phyloP scores from a whole-genome alignment of 83 land plant genomes.

The Isoetes engelmannii region DNA sequence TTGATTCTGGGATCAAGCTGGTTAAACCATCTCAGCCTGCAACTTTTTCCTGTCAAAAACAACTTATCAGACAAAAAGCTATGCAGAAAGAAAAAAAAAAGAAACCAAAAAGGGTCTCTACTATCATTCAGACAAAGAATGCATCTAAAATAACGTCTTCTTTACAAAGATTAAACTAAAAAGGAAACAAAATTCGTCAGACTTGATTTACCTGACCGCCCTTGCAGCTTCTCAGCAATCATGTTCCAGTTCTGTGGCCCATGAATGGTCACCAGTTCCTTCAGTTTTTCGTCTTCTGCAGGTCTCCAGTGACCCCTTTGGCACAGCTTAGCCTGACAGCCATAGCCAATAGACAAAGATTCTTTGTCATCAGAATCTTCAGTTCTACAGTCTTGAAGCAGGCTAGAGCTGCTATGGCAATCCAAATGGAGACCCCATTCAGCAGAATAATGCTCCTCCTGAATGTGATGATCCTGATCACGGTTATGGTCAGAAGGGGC shows the following conservation, averaged over 20 bases:
- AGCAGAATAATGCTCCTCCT: too few relatives aligned
- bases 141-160: too few relatives aligned
- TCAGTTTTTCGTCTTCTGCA: slow-evolving; percentile 43
- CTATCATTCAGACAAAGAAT: background rate
- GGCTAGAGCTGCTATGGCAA: too few relatives aligned
- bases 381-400: too few relatives aligned
- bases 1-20: slow-evolving; percentile 19
- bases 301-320: slow-evolving; percentile 53
- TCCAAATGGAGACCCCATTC: too few relatives aligned
- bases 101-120: background rate
- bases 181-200: background rate
- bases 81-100: background rate
- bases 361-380: too few relatives aligned
- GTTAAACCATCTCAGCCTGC: slow-evolving; percentile 17
- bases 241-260: slow-evolving; percentile 56
- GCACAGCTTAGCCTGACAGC: background rate
- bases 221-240: slow-evolving; percentile 50
- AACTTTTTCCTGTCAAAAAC: slow-evolving; percentile 10
- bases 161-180: slow-evolving; percentile 5
- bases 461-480: too few relatives aligned
- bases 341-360: too few relatives aligned
- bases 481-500: too few relatives aligned
- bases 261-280: slow-evolving; percentile 37
- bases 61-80: background rate
- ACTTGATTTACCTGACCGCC: slow-evolving; percentile 41